Evolutionary conservation across 176 grass and related monocot genomes (phyloP).

Genomic region (Neostapfia colusana): DNA sequence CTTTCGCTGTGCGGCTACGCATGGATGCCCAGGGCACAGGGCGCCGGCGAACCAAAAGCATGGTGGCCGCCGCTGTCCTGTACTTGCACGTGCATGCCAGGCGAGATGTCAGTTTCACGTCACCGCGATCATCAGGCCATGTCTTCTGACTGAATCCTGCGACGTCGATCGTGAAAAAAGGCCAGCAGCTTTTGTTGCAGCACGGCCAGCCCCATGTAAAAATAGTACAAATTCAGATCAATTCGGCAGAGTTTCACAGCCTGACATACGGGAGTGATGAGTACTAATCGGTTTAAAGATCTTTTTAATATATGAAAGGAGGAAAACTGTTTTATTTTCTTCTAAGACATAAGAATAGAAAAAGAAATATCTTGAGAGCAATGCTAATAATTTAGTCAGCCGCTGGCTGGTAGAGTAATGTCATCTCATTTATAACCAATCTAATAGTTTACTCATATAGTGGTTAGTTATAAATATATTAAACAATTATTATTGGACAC

Average conservation of each 20-base stretch:
- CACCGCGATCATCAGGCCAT: background rate
- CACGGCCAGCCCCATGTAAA: background rate
- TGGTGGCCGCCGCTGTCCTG: background rate
- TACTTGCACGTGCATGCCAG: background rate
- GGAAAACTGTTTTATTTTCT: too few relatives aligned
- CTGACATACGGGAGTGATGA: background rate
- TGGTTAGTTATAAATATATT: too few relatives aligned
- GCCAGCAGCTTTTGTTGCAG: background rate
- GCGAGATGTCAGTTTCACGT: conserved; percentile 7
- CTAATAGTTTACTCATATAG: too few relatives aligned
- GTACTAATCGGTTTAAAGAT: background rate
- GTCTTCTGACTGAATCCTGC: conserved; percentile 1
- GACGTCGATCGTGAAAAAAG: background rate
- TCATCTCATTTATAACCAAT: too few relatives aligned
- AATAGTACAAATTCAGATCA: background rate
- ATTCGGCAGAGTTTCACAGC: background rate
- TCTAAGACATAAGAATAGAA: background rate
- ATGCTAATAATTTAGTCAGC: too few relatives aligned
- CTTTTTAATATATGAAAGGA: background rate
- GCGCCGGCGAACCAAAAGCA: background rate
- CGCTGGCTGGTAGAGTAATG: too few relatives aligned
- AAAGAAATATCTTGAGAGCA: background rate
- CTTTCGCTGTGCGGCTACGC: background rate
- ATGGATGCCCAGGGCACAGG: background rate
- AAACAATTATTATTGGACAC: too few relatives aligned